These are phyloP conservation scores for Pholiota conissans DNA, from an alignment of 768 basidiomycete genomes.

Conservation along the genomic window DNA sequence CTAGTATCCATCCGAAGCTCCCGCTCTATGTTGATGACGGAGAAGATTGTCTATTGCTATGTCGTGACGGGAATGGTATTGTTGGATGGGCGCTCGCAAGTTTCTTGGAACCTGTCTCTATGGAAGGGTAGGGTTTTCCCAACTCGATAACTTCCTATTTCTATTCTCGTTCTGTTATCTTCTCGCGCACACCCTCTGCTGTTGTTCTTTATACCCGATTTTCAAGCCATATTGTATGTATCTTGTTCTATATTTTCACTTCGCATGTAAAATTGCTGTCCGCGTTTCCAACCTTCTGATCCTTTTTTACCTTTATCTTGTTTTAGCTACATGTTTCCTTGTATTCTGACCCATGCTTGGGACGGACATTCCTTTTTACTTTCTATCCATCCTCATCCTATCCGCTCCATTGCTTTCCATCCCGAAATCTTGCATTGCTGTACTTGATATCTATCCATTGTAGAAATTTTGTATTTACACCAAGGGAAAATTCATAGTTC, in stretches of 20 bases:
- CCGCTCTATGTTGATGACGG: slow-evolving; percentile 76
- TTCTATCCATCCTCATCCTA: background rate
- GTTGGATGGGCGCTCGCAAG: slow-evolving; percentile 85
- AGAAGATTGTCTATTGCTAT: slow-evolving; percentile 79
- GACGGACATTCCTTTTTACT: background rate
- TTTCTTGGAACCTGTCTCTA: slow-evolving; percentile 61
- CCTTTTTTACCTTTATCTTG: background rate
- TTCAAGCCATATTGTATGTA: slow-evolving; percentile 21
- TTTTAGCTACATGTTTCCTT: background rate
- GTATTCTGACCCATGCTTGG: background rate
- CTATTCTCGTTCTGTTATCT: background rate
- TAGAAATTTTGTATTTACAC: background rate
- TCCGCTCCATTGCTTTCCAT: background rate
- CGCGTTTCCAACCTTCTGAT: too few relatives aligned
- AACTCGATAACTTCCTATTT: background rate
- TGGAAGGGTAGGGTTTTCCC: background rate
- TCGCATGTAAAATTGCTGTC: background rate
- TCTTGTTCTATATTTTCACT: slow-evolving; percentile 4
- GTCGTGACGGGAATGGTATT: slow-evolving; percentile 51
- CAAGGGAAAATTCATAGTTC: background rate
- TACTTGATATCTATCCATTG: background rate
- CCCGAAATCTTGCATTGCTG: background rate
- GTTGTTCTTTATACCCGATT: background rate
- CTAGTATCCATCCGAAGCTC: slow-evolving; percentile 68
- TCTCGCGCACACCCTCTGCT: background rate